These are phyloP conservation scores for Trypanosoma brucei DNA, from an alignment of 208 protist genomes.

Conservation along the genomic window DNA sequence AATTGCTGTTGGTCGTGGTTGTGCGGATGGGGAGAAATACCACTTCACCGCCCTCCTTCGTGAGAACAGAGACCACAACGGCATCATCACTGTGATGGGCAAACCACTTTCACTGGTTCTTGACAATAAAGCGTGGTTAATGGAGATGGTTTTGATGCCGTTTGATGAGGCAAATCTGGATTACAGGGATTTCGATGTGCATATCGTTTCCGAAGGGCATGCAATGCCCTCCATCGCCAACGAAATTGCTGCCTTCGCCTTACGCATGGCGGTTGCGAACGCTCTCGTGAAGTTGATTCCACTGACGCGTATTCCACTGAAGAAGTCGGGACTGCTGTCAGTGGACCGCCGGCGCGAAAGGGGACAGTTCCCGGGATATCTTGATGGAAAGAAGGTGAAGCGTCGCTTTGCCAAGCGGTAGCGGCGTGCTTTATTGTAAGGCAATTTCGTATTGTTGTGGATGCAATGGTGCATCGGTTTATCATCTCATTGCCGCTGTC, in stretches of 20 bases:
- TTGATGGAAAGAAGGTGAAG: conserved; percentile 84
- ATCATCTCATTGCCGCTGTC: no score
- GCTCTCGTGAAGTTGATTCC: conserved; percentile 81
- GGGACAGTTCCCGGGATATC: conserved; percentile 80
- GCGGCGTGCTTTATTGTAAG: conserved; percentile 4
- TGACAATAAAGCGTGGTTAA: conserved; percentile 85
- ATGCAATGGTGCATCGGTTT: not conserved
- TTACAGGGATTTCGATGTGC: conserved; percentile 84
- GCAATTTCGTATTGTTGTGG: not conserved
- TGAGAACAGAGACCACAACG: conserved; percentile 76
- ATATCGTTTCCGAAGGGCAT: conserved; percentile 77
- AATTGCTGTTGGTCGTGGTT: conserved; percentile 74
- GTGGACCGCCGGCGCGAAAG: conserved; percentile 72
- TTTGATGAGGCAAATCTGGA: conserved; percentile 87
- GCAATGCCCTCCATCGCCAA: conserved; percentile 82
- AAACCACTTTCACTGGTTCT: conserved; percentile 69
- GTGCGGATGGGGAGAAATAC: conserved; percentile 84
- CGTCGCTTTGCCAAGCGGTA: conserved; percentile 86
- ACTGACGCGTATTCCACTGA: conserved; percentile 80
- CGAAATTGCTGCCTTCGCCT: conserved; percentile 78
- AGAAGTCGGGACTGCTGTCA: conserved; percentile 86
- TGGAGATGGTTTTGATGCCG: conserved; percentile 87
- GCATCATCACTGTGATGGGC: conserved; percentile 67
- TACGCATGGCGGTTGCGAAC: conserved; percentile 81
- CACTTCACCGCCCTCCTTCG: conserved; percentile 74